A percentile compares a stretch with the other conserved stretches of the same genome.
These are phyloP conservation scores for Sequoiadendron giganteum DNA, from an alignment of 75 land plant species.

Conservation along the genomic window DNA sequence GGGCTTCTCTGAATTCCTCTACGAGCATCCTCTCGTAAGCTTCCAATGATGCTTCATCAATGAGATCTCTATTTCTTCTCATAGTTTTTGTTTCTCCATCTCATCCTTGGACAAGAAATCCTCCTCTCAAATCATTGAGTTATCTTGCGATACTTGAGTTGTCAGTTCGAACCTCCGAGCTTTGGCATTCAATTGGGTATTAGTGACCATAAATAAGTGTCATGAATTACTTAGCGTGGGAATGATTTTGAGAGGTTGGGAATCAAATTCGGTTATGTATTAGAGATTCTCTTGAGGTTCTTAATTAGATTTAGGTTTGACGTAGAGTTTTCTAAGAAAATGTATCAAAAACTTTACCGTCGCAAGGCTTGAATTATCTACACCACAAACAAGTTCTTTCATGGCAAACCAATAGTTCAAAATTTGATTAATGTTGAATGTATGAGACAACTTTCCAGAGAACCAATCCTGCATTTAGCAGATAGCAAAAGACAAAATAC, in stretches of 20 bases:
- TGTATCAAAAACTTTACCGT: conserved; percentile 17
- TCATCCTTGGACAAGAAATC: neutral
- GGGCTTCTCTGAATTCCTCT: conserved; percentile 42
- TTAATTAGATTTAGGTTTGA: neutral
- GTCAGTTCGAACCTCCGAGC: conserved; percentile 20
- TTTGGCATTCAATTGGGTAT: conserved; percentile 27
- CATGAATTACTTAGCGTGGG: conserved; percentile 37
- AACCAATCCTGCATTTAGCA: too few species aligned
- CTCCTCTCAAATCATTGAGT: neutral
- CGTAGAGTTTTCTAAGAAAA: neutral
- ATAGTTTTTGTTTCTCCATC: conserved; percentile 12
- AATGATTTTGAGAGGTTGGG: conserved; percentile 15
- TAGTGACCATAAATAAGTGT: conserved; percentile 25
- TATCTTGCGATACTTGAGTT: conserved; percentile 20
- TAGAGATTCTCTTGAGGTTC: conserved; percentile 16
- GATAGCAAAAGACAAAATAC: neutral
- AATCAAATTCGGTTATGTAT: conserved; percentile 21
- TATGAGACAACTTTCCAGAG: neutral
- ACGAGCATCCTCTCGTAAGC: conserved; percentile 43
- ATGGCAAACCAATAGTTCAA: too few species aligned
- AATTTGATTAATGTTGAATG: too few species aligned
- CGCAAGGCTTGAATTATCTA: neutral
- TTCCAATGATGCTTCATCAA: conserved; percentile 28
- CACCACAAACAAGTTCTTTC: neutral
- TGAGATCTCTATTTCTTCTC: conserved; percentile 17